A percentile compares a stretch with the other conserved stretches of the same genome.
Conservation (phyloP, 768 basidiomycete species). For the Lactifluus rugatus region DNA sequence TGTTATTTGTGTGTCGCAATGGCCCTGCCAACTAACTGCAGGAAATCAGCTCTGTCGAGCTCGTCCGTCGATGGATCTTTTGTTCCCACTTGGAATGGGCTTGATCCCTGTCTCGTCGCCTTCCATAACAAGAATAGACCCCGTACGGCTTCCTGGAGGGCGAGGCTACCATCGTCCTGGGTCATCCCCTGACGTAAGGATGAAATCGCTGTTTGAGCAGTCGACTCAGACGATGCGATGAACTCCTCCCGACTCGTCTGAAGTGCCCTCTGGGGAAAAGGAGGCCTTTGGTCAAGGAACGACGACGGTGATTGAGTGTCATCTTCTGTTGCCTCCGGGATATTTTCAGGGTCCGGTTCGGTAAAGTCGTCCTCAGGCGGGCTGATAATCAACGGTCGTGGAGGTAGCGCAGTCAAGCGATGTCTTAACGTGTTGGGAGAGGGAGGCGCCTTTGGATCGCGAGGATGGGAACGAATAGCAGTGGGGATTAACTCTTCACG, state of each 20-base stretch:
- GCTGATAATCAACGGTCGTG: constrained; percentile 13
- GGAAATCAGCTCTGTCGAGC: constrained; percentile 6
- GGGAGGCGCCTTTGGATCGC: constrained; percentile 24
- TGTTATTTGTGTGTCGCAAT: constrained; percentile 1
- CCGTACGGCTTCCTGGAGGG: constrained; percentile 10
- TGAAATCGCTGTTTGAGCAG: not conserved
- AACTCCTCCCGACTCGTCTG: not conserved
- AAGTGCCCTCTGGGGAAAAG: not conserved
- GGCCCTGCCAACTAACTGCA: constrained; percentile 9
- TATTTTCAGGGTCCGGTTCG: not conserved
- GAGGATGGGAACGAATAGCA: constrained; percentile 15
- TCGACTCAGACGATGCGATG: not conserved
- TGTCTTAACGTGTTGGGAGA: constrained; percentile 25
- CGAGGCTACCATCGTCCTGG: not conserved
- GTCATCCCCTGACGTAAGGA: not conserved
- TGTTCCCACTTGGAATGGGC: not conserved
- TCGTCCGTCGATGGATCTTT: not conserved
- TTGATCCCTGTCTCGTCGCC: not conserved
- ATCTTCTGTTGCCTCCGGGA: constrained; percentile 7
- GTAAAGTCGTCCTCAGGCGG: not conserved
- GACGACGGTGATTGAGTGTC: constrained; percentile 8
- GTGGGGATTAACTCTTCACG: constrained; percentile 22
- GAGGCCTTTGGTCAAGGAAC: not conserved
- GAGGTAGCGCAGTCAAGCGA: constrained; percentile 24
- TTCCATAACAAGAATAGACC: constrained; percentile 13